Evolutionary conservation across 1,139 yeast genomes (phyloP), one percentile per base, ranked within the genome.

Genomic region (Kazachstania sp.): DNA sequence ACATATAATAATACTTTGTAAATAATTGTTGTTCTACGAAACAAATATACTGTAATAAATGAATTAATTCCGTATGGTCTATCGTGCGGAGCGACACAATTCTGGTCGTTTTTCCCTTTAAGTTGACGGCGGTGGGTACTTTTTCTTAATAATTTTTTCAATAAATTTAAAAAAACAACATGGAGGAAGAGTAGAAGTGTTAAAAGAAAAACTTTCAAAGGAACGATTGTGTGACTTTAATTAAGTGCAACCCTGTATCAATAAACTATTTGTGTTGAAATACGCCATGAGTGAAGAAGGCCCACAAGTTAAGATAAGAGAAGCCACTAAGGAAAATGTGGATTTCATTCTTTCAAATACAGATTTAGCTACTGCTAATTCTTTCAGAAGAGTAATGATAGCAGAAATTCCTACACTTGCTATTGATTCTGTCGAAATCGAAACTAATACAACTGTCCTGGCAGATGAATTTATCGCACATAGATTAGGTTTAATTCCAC

Each of bases 401-500:
- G 90, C 97, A 1, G 99, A 94, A 67, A 94, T 92, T 47, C 98
- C 98, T 30, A 92, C 98, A 1, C 66, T 83, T 56, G 97, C 98
- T 47, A 90, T 94, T 53, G 99, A 94, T 65, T 77, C 92, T 55
- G 98, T 94, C 46, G 98, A 94, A 66, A 84, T 94, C 54, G 95
- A 88, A 60, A 80, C 79, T 51, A 92, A 92, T 69, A 87, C 98
- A 1, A 83, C 95, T 16, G 98, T 94, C 16, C 71, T 92, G 55
- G 98, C 98, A 1, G 99, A 92, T 66, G 99, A 92, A 68, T 92
- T 92, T 62, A 78, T 92, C 49, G 81, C 97, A 30, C 99, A 92
- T 66, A 74, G 99, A 62, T 70, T 92, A 53, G 99, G 99, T 39
- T 73, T 92, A 46, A 79, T 94, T 49, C 98, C 99, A 1, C 71